Conservation (phyloP, 306 rosid species). For the Lathyrus sativus region DNA sequence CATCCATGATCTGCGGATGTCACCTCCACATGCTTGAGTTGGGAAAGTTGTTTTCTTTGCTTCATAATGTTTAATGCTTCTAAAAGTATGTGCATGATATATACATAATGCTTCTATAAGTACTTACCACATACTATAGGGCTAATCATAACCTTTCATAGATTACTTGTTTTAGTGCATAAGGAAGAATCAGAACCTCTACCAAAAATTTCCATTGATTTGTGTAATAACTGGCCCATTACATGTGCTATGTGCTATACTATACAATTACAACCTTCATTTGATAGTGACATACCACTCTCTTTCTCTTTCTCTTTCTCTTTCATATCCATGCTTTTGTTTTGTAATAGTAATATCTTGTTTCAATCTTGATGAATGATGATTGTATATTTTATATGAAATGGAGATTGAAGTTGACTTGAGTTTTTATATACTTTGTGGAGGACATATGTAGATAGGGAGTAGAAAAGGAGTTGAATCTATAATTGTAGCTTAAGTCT, state of each 20-base stretch:
- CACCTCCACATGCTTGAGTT: slow-evolving; percentile 49
- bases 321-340: slow-evolving; percentile 38
- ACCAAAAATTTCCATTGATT: slow-evolving; percentile 48
- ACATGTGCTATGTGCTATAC: slow-evolving; percentile 53
- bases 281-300: slow-evolving; percentile 46
- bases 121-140: slow-evolving; percentile 48
- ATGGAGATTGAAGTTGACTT: slow-evolving; percentile 18
- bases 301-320: slow-evolving; percentile 50
- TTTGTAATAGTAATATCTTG: slow-evolving; percentile 28
- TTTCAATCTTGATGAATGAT: slow-evolving; percentile 3
- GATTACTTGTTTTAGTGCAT: slow-evolving; percentile 58
- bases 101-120: slow-evolving; percentile 36
- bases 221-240: slow-evolving; percentile 60
- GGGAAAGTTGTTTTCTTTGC: slow-evolving; percentile 39
- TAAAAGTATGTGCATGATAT: slow-evolving; percentile 50
- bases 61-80: slow-evolving; percentile 51
- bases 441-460: slow-evolving; percentile 30
- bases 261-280: slow-evolving; percentile 34
- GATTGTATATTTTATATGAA: slow-evolving; percentile 4
- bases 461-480: slow-evolving; percentile 36
- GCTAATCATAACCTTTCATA: slow-evolving; percentile 49
- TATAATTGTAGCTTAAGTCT: slow-evolving; percentile 38
- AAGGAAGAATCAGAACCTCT: slow-evolving; percentile 51
- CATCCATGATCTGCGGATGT: slow-evolving; percentile 60
- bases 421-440: slow-evolving; percentile 39